Percentiles rank a stretch among this genome's conserved stretches.
These are phyloP conservation scores for Lentinula guzmanii DNA, from an alignment of 768 basidiomycete genomes.

Conservation along the genomic window DNA sequence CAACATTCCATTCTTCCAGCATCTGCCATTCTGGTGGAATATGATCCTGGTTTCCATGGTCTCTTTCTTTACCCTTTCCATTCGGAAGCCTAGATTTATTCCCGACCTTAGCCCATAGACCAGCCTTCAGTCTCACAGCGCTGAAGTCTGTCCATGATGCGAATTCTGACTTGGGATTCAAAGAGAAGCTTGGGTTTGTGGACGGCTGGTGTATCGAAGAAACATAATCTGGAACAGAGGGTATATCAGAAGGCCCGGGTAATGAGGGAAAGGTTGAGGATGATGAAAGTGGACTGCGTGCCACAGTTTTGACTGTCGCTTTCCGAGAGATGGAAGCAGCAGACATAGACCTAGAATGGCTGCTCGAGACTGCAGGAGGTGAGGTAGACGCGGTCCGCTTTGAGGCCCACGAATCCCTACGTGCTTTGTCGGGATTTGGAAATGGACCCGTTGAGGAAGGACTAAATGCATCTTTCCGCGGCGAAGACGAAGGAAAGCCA, in stretches of 20 bases:
- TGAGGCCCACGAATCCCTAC: not conserved
- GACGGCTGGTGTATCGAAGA: conserved; percentile 79
- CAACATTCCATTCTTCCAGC: conserved; percentile 63
- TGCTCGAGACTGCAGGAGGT: not conserved
- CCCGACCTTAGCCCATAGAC: conserved; percentile 50
- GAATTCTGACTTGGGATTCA: conserved; percentile 56
- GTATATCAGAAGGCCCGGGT: conserved; percentile 5
- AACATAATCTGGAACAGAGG: conserved; percentile 52
- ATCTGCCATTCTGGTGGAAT: conserved; percentile 46
- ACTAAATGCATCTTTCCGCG: not conserved
- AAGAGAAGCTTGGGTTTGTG: conserved; percentile 70
- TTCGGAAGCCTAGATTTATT: conserved; percentile 13
- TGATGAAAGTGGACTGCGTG: conserved; percentile 12
- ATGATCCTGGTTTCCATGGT: not conserved
- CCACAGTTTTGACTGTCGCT: conserved; percentile 15
- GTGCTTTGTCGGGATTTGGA: not conserved
- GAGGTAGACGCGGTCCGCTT: not conserved
- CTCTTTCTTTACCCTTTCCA: conserved; percentile 40
- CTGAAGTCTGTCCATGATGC: conserved; percentile 49
- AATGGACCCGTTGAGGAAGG: not conserved
- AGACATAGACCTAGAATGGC: not conserved
- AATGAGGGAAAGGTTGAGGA: conserved; percentile 21
- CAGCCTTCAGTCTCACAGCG: conserved; percentile 44
- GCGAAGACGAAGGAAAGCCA: not conserved
- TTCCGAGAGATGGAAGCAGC: not conserved